Base-by-base conservation (phyloP, 805 yeast species). In the Tetrapisispora pingtungensis region DNA sequence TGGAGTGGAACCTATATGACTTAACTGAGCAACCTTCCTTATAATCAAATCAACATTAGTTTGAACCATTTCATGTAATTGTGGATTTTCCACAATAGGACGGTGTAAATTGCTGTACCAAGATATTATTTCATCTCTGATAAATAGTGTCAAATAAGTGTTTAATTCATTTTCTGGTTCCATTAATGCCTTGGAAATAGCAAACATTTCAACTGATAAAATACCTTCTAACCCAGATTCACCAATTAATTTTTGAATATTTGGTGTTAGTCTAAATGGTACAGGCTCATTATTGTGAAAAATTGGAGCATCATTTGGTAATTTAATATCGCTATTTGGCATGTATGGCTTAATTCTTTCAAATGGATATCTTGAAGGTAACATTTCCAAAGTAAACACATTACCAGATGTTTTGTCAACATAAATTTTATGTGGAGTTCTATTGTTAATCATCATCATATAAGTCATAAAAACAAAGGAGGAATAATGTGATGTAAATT, bases 181-280 rank as follows among this genome's bases (percentile, higher is more conserved):
- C 10, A 90, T 74, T 49, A 94, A 70, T 5, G 96, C 89, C 57
- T 86, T 77, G 0, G 97, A 93, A 58, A 90, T 85, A 20, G 80
- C 75, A 72, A 89, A 78, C 39, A 93, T 70, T 53, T 88, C 79
- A 47, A 87, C 87, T 1, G 97, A 80, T 50, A 88, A 77, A 15
- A 94, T 72, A 41, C 98, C 98, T 64, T 93, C 98, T 55, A 88
- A 68, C 5, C 88, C 86, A n/a, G 89, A 79, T 47, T 89, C 95
- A 40, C 98, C 97, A 68, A 93, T 87, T 58, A 93, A 71, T 51
- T 82, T 81, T 62, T 93, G 99, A 45, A 94, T 77, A 59, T 94
- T 93, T 18, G 99, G 98, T 6, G 98, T 90, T 57, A 93, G 72
- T 58, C 99, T 74, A 74, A 93, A 93, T 37, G 98, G 97, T 41